Conservation (phyloP, 176 grass and related monocot species). For the Bothriochloa decipiens region DNA sequence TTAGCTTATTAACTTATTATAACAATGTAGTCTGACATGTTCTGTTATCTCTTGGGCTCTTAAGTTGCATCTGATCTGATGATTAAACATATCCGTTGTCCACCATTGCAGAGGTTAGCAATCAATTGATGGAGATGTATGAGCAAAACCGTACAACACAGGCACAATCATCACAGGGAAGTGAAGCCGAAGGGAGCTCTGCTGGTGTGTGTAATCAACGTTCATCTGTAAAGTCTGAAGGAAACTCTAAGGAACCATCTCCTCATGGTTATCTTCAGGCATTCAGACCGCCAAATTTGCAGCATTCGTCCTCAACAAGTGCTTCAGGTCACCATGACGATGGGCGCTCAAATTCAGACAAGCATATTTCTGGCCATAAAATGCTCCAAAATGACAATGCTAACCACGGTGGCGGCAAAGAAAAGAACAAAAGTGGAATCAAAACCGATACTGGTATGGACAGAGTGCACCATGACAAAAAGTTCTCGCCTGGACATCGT, state of each 20-base stretch:
- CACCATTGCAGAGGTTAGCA: constrained; percentile 73
- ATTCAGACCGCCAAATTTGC: constrained; percentile 42
- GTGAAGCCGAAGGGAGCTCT: constrained; percentile 85
- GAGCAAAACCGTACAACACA: constrained; percentile 71
- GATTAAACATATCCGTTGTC: constrained; percentile 7
- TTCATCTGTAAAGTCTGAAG: constrained; percentile 52
- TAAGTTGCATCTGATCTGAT: constrained; percentile 10
- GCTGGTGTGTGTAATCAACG: constrained; percentile 64
- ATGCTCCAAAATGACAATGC: constrained; percentile 36
- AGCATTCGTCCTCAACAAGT: constrained; percentile 34
- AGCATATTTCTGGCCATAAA: constrained; percentile 47
- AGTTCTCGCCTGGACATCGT: constrained; percentile 29
- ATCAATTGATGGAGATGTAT: constrained; percentile 95
- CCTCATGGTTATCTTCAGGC: constrained; percentile 46
- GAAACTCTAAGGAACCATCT: constrained; percentile 53
- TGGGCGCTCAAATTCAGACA: constrained; percentile 45
- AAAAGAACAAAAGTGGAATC: constrained; percentile 41
- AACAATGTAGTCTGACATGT: not conserved
- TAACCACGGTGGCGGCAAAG: constrained; percentile 30
- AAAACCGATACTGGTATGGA: constrained; percentile 41
- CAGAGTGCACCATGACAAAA: constrained; percentile 32
- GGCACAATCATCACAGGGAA: constrained; percentile 56
- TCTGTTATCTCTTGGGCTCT: not conserved
- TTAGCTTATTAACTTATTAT: not conserved
- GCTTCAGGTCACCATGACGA: constrained; percentile 31